Conservation (phyloP, 108 stramenopile species). For the Discostella pseudostelligera region DNA sequence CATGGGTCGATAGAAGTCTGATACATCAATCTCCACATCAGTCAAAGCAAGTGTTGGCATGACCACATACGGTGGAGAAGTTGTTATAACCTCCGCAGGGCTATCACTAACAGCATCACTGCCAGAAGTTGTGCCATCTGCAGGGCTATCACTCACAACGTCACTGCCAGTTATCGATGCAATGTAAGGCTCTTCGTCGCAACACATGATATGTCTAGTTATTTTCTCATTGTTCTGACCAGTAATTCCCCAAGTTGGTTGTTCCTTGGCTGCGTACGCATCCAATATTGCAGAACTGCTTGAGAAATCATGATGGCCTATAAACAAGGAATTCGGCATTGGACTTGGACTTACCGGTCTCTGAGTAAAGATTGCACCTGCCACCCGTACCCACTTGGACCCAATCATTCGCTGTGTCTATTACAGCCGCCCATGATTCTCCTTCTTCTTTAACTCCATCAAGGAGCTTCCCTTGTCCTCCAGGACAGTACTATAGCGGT, state of each 20-base stretch:
- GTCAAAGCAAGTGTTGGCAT: slow-evolving; percentile 20
- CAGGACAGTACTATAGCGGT: slow-evolving; percentile 15
- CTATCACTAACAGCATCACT: neutral
- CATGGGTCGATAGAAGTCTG: slow-evolving; percentile 22
- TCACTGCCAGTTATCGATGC: neutral
- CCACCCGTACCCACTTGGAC: slow-evolving; percentile 28
- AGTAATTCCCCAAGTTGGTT: slow-evolving; percentile 25
- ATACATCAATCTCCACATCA: slow-evolving; percentile 26
- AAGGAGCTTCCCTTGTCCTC: slow-evolving; percentile 9
- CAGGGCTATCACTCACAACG: neutral
- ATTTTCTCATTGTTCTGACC: slow-evolving; percentile 34
- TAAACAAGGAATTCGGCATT: too few relatives aligned
- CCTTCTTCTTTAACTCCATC: slow-evolving; percentile 32
- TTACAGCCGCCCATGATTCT: slow-evolving; percentile 42
- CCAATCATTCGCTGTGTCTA: slow-evolving; percentile 38
- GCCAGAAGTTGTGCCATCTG: neutral
- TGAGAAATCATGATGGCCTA: neutral
- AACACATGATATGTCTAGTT: slow-evolving; percentile 27
- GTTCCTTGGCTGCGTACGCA: slow-evolving; percentile 1
- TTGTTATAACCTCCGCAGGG: too few relatives aligned
- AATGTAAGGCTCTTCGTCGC: neutral
- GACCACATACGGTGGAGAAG: neutral
- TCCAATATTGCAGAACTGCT: too few relatives aligned
- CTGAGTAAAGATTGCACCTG: slow-evolving; percentile 27
- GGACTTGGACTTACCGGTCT: slow-evolving; percentile 16